Percentiles rank a stretch among this genome's conserved stretches.
These are phyloP conservation scores for Triticum timopheevii DNA, from an alignment of 176 grass and related monocot species.

Conservation along the genomic window DNA sequence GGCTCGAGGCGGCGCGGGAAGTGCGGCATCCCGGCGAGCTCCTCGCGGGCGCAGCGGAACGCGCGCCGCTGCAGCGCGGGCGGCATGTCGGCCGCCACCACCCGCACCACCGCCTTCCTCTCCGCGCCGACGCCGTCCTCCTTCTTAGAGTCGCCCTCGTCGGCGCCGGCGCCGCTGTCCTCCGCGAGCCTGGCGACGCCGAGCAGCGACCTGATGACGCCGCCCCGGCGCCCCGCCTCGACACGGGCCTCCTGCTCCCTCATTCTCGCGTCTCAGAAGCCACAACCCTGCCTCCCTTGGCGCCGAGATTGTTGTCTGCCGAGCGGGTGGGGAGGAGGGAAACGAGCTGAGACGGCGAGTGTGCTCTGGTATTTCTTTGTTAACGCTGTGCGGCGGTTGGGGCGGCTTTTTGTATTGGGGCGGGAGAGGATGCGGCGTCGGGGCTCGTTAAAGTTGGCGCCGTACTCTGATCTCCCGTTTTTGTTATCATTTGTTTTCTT, in stretches of 20 bases:
- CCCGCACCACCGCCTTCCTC: constrained; percentile 56
- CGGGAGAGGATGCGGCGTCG: constrained; percentile 9
- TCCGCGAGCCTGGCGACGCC: constrained; percentile 53
- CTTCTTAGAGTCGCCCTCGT: constrained; percentile 24
- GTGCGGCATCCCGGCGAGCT: constrained; percentile 79
- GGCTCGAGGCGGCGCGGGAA: constrained; percentile 56
- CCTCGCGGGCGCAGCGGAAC: constrained; percentile 71
- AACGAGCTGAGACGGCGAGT: background rate
- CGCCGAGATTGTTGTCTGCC: background rate
- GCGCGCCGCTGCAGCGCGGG: constrained; percentile 71
- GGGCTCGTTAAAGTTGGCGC: constrained; percentile 35
- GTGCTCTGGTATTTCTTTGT: background rate
- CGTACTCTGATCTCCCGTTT: background rate
- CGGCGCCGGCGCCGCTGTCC: background rate
- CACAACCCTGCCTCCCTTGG: background rate
- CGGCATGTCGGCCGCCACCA: constrained; percentile 80
- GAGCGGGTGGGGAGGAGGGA: background rate
- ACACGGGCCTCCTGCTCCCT: constrained; percentile 39
- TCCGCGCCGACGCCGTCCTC: constrained; percentile 10
- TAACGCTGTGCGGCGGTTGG: background rate
- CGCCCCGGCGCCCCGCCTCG: constrained; percentile 61
- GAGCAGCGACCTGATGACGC: constrained; percentile 59
- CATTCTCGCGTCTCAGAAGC: background rate
- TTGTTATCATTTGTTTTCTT: background rate
- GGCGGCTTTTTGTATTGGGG: constrained; percentile 30